These are phyloP conservation scores for Candida germanica DNA, from an alignment of 805 yeast species.

Conservation along the genomic window DNA sequence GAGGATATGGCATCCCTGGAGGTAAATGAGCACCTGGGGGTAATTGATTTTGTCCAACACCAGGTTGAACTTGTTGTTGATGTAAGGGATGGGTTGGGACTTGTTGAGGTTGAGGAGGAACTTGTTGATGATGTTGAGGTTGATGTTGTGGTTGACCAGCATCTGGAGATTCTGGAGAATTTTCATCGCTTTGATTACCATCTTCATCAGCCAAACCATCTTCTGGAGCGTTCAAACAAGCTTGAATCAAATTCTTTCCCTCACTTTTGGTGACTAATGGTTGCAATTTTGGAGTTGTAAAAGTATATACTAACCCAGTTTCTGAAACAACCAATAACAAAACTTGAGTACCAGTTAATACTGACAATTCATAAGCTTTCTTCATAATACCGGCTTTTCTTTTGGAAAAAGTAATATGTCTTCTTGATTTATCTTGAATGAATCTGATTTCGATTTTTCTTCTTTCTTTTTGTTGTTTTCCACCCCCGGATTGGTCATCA, in stretches of 20 bases:
- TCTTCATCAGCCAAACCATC: constrained; percentile 69
- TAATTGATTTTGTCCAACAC: constrained; percentile 21
- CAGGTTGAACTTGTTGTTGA: constrained; percentile 26
- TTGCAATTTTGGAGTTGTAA: constrained; percentile 98
- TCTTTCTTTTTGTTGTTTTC: constrained; percentile 53
- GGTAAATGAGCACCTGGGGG: constrained; percentile 41
- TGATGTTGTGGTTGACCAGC: constrained; percentile 31
- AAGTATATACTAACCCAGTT: constrained; percentile 97
- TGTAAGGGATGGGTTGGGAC: constrained; percentile 20
- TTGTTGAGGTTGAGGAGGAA: constrained; percentile 18
- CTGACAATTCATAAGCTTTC: constrained; percentile 97
- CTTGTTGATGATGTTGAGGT: constrained; percentile 24
- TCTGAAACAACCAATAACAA: constrained; percentile 91
- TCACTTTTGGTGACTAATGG: constrained; percentile 96
- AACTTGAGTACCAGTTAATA: constrained; percentile 96
- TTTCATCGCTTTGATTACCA: constrained; percentile 49
- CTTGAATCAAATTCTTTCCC: constrained; percentile 95
- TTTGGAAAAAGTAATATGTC: constrained; percentile 96
- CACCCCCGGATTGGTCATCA: constrained; percentile 46
- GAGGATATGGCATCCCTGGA: constrained; percentile 46
- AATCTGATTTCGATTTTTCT: constrained; percentile 96
- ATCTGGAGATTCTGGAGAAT: constrained; percentile 39
- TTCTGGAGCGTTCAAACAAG: constrained; percentile 96
- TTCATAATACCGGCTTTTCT: constrained; percentile 99
- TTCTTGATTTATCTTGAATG: constrained; percentile 94